These are phyloP conservation scores for Arabidopsis hybrid DNA, from an alignment of 441 rosid species.

Conservation along the genomic window DNA sequence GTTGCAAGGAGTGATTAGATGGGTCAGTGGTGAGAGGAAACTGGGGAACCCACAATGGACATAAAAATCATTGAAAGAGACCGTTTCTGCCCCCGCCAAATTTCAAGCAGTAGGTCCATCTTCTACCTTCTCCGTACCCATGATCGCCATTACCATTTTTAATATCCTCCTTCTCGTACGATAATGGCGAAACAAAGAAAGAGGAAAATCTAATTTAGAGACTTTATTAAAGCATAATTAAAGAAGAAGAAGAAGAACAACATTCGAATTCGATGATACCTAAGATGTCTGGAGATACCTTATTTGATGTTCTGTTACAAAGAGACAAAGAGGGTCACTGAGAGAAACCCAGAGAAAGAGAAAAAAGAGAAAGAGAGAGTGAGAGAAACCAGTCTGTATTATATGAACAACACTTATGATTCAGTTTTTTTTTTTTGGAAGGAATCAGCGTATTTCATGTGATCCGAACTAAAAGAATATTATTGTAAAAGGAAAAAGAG, in stretches of 20 bases:
- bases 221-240: slow-evolving; percentile 40
- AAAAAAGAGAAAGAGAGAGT: background rate
- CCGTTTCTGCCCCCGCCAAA: slow-evolving; percentile 79
- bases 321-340: slow-evolving; percentile 44
- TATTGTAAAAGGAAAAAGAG: background rate
- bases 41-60: slow-evolving; percentile 57
- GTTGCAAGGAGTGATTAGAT: slow-evolving; percentile 54
- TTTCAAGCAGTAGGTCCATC: slow-evolving; percentile 82
- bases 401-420: slow-evolving; percentile 23
- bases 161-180: slow-evolving; percentile 20
- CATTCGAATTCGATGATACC: slow-evolving; percentile 49
- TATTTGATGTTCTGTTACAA: slow-evolving; percentile 36
- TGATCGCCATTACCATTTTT: slow-evolving; percentile 26
- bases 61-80: slow-evolving; percentile 74
- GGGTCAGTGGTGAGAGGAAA: slow-evolving; percentile 61
- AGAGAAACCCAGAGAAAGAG: slow-evolving; percentile 1
- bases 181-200: slow-evolving; percentile 32
- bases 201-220: background rate
- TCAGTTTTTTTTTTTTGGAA: background rate
- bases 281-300: slow-evolving; percentile 39
- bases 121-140: slow-evolving; percentile 58
- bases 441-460: slow-evolving; percentile 43
- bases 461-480: slow-evolving; percentile 29
- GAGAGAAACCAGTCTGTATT: slow-evolving; percentile 23
- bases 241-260: slow-evolving; percentile 21